Percentiles rank a stretch among this genome's conserved stretches.
Conservation (phyloP, 192 early-diverging fungal species). For the Physocladia obscura region DNA sequence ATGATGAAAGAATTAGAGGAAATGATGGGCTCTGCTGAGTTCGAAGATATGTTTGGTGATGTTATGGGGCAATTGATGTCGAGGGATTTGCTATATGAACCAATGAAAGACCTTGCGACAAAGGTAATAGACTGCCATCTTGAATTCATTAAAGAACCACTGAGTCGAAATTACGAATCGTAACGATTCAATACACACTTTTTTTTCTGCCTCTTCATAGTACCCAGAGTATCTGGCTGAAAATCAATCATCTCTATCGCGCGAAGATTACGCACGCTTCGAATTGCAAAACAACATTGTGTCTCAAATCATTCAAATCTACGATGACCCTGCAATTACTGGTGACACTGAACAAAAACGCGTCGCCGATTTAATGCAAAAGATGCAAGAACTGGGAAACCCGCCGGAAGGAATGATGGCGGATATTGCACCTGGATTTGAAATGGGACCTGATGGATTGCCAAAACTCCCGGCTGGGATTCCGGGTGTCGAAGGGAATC, state of each 20-base stretch:
- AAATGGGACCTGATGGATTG: constrained; percentile 73
- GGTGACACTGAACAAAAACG: constrained; percentile 67
- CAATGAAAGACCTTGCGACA: constrained; percentile 83
- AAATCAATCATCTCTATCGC: constrained; percentile 71
- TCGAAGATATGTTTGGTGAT: constrained; percentile 82
- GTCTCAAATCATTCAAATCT: constrained; percentile 77
- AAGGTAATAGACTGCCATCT: constrained; percentile 54
- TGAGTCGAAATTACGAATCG: not conserved
- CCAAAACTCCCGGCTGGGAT: constrained; percentile 56
- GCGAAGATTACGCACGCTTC: constrained; percentile 74
- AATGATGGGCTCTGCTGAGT: constrained; percentile 72
- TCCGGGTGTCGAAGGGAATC: constrained; percentile 9
- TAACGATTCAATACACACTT: no score
- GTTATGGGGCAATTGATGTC: constrained; percentile 91
- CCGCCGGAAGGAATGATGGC: constrained; percentile 89
- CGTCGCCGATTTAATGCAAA: constrained; percentile 89
- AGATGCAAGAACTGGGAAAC: constrained; percentile 96
- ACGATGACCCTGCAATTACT: constrained; percentile 60
- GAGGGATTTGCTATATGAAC: constrained; percentile 92
- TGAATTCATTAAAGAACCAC: not conserved
- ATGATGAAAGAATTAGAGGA: constrained; percentile 82
- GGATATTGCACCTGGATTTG: constrained; percentile 87
- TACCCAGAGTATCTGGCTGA: constrained; percentile 87
- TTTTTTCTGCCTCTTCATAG: constrained; percentile 45
- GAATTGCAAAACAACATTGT: constrained; percentile 76